Percentiles rank a stretch among this genome's conserved stretches.
Conservation (phyloP, 2,329 filamentous ascomycete species). For the Penicillium sp. region DNA sequence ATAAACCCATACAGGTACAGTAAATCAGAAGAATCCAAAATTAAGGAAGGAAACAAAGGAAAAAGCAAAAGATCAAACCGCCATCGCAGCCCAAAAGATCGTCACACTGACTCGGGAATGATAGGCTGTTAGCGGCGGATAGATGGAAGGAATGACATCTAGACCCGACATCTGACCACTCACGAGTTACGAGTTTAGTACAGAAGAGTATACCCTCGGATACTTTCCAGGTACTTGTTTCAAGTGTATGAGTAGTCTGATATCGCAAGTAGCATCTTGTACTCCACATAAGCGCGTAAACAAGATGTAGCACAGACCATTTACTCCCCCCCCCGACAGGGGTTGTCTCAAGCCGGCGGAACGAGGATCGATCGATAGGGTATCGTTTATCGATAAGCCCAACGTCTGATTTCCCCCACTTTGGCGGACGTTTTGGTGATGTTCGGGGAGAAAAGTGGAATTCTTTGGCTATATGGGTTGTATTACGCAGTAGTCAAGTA, state of each 20-base stretch:
- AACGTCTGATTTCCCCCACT: constrained; percentile 6
- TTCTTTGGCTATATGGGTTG: background rate
- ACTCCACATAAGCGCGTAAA: constrained; percentile 5
- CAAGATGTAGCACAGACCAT: constrained; percentile 11
- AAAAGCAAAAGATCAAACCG: background rate
- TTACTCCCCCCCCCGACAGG: constrained; percentile 5
- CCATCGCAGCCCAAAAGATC: constrained; percentile 4
- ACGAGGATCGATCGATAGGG: constrained; percentile 13
- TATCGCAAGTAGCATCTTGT: background rate
- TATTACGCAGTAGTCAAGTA: background rate
- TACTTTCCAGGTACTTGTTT: background rate
- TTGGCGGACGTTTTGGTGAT: background rate
- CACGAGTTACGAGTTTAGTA: constrained; percentile 4
- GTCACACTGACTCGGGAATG: constrained; percentile 13
- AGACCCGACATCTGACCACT: constrained; percentile 4
- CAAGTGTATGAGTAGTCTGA: background rate
- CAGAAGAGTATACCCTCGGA: background rate
- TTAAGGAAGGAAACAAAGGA: background rate
- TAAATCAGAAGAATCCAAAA: background rate
- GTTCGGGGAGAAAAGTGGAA: background rate
- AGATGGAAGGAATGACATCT: constrained; percentile 7
- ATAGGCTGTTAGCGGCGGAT: constrained; percentile 6
- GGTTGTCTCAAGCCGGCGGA: constrained; percentile 11
- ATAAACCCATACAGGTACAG: background rate
- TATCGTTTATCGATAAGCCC: constrained; percentile 18